Evolutionary conservation across 306 rosid species (phyloP).

Genomic region (Cucumis sativus): DNA sequence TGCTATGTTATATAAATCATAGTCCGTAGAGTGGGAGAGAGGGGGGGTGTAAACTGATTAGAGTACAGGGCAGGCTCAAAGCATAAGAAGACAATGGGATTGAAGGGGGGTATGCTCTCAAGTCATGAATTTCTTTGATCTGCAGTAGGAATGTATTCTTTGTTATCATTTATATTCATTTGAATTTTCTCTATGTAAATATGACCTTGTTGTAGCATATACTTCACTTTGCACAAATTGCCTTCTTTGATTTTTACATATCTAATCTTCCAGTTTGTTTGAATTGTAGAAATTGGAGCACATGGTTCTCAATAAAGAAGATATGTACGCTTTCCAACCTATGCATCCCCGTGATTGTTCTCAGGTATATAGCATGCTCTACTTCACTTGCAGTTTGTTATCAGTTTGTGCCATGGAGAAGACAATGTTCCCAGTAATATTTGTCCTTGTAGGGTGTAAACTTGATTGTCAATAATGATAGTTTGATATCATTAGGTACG

Average conservation of each 20-base stretch:
- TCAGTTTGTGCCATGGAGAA: constrained; percentile 1
- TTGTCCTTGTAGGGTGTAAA: neutral
- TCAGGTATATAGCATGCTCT: constrained; percentile 36
- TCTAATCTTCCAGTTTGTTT: neutral
- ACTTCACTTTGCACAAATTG: neutral
- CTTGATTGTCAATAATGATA: neutral
- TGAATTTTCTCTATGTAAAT: neutral
- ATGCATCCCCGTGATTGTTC: constrained; percentile 82
- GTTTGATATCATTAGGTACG: constrained; percentile 34
- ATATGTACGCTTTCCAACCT: constrained; percentile 73
- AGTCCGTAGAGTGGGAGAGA: neutral
- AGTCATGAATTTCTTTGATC: neutral
- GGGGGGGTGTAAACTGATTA: neutral
- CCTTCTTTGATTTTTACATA: neutral
- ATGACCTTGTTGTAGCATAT: neutral
- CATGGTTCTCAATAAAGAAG: constrained; percentile 53
- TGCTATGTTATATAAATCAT: neutral
- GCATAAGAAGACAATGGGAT: neutral
- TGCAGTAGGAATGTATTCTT: neutral
- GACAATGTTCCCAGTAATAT: neutral
- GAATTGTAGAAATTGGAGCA: constrained; percentile 59
- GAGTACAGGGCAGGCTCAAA: neutral
- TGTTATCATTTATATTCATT: neutral
- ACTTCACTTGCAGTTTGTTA: neutral
- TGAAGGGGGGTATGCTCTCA: too few relatives aligned